Conservation (phyloP, 2,329 filamentous ascomycete species). For the Colletotrichum eleusines region DNA sequence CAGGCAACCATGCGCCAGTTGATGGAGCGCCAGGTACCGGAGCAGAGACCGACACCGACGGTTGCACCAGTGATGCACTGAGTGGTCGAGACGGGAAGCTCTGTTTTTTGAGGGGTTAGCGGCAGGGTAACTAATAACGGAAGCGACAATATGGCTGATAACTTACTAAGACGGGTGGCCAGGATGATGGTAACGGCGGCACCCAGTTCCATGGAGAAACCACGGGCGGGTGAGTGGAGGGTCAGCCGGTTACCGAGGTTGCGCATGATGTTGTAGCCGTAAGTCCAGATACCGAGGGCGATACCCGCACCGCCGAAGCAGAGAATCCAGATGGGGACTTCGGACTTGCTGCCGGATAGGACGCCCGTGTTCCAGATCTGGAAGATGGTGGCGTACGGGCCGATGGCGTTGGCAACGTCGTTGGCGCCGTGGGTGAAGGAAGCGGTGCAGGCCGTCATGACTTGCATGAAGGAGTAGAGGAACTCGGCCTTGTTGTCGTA, state of each 20-base stretch:
- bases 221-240: slow-evolving; percentile 66
- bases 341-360: slow-evolving; percentile 55
- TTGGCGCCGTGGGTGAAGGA: slow-evolving; percentile 77
- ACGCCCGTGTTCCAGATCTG: slow-evolving; percentile 67
- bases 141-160: no score
- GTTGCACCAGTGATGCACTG: slow-evolving; percentile 70
- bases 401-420: slow-evolving; percentile 73
- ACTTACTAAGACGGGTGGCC: slow-evolving; percentile 67
- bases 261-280: slow-evolving; percentile 70
- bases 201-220: slow-evolving; percentile 62
- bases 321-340: slow-evolving; percentile 72
- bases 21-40: slow-evolving; percentile 64
- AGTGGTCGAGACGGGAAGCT: slow-evolving; percentile 69
- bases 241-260: slow-evolving; percentile 70
- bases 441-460: slow-evolving; percentile 71
- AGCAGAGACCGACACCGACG: slow-evolving; percentile 68
- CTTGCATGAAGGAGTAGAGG: slow-evolving; percentile 70
- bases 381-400: slow-evolving; percentile 73
- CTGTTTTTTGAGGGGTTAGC: slow-evolving; percentile 18
- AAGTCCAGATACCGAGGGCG: slow-evolving; percentile 62
- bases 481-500: slow-evolving; percentile 73
- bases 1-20: slow-evolving; percentile 68
- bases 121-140: not conserved
- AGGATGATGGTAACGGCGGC: slow-evolving; percentile 73
- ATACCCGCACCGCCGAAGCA: slow-evolving; percentile 49